phyloP scores from a whole-genome alignment of 345 rosid species.

The Kandelia obovata region DNA sequence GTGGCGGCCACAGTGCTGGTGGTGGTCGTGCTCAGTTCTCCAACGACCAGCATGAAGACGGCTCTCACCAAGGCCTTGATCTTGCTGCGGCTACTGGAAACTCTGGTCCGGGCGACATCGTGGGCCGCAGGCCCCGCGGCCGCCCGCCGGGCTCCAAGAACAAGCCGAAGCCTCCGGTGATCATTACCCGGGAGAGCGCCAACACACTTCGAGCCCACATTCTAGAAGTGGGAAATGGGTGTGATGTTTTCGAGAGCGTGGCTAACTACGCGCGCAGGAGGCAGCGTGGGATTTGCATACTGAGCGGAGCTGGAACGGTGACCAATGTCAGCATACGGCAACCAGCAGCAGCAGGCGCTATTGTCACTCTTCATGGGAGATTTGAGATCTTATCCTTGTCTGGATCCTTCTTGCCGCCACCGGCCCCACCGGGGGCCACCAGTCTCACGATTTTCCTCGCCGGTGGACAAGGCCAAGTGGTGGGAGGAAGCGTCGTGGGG shows the following conservation, averaged over 20 bases:
- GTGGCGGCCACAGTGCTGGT: constrained; percentile 20
- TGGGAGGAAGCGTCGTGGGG: constrained; percentile 93
- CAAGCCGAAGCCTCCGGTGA: constrained; percentile 85
- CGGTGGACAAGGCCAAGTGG: constrained; percentile 91
- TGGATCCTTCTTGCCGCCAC: constrained; percentile 94
- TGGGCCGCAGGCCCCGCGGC: constrained; percentile 79
- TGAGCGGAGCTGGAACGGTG: constrained; percentile 88
- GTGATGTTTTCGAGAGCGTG: constrained; percentile 80
- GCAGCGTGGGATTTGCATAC: constrained; percentile 87
- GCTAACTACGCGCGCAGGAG: constrained; percentile 83
- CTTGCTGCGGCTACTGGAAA: constrained; percentile 30
- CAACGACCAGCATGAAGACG: constrained; percentile 15
- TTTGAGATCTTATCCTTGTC: constrained; percentile 89
- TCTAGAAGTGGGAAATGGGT: constrained; percentile 84
- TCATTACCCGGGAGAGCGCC: constrained; percentile 91
- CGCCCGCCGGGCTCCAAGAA: constrained; percentile 94
- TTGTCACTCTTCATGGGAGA: constrained; percentile 78
- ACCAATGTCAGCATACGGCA: constrained; percentile 88
- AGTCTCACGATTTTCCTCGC: constrained; percentile 79
- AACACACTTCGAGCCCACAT: constrained; percentile 96
- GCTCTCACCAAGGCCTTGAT: constrained; percentile 50
- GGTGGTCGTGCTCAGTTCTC: constrained; percentile 37
- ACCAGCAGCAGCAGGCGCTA: constrained; percentile 76
- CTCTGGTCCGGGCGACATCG: constrained; percentile 35
- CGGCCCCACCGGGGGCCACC: constrained; percentile 95